phyloP scores from a whole-genome alignment of 352 stramenopile genomes.

The Globisporangium canariense region DNA sequence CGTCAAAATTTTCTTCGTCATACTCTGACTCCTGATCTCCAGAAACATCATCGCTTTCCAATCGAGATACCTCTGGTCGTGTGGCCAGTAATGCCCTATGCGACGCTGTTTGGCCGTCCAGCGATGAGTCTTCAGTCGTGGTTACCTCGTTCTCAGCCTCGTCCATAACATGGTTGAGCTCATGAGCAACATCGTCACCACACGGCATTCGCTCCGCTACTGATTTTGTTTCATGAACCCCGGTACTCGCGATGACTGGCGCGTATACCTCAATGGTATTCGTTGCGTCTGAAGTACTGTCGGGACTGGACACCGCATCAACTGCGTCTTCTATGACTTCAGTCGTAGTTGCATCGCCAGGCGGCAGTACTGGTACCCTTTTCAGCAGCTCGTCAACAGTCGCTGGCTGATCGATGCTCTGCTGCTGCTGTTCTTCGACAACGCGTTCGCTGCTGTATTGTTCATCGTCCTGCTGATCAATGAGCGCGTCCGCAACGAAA shows the following conservation, averaged over 20 bases:
- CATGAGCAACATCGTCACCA: background rate
- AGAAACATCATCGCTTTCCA: background rate
- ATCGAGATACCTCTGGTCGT: too few species aligned
- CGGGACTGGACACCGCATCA: background rate
- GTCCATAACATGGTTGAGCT: background rate
- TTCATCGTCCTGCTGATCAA: background rate
- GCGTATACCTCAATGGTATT: background rate
- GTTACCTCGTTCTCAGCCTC: background rate
- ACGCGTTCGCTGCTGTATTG: background rate
- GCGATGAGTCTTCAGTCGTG: background rate
- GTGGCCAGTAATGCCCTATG: too few species aligned
- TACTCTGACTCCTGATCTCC: slow-evolving; percentile 4
- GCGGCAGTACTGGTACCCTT: background rate
- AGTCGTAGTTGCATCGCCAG: background rate
- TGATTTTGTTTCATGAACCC: background rate
- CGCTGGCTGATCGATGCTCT: background rate
- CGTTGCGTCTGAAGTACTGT: background rate
- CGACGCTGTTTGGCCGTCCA: background rate
- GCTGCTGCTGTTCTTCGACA: background rate
- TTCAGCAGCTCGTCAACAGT: background rate
- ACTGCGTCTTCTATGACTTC: background rate
- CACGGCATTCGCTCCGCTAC: background rate
- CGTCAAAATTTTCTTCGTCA: slow-evolving; percentile 19
- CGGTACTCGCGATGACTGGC: background rate
- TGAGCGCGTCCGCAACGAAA: slow-evolving; percentile 15